These are phyloP conservation scores for Aspergillus sojae DNA, from an alignment of 2,329 filamentous ascomycete genomes.

Conservation along the genomic window DNA sequence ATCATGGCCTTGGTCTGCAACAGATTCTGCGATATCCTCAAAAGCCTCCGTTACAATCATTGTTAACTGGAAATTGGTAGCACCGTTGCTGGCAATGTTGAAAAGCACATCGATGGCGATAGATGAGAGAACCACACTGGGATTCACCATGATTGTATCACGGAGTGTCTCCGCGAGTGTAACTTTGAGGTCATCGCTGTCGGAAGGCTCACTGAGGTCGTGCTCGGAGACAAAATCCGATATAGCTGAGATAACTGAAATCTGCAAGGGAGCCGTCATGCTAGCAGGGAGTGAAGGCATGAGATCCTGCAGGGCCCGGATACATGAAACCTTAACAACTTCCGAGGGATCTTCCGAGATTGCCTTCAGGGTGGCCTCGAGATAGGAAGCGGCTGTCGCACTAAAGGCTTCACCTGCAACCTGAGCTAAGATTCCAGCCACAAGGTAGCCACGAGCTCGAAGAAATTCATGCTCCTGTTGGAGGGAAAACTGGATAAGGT, in stretches of 20 bases:
- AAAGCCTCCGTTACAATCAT: slow-evolving; percentile 88
- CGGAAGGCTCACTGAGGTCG: slow-evolving; percentile 79
- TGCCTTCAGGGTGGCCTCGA: slow-evolving; percentile 68
- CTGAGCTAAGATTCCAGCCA: slow-evolving; percentile 77
- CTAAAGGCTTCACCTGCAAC: slow-evolving; percentile 61
- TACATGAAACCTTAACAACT: slow-evolving; percentile 87
- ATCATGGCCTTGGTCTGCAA: slow-evolving; percentile 66
- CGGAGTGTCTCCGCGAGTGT: slow-evolving; percentile 85
- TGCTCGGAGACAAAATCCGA: slow-evolving; percentile 76
- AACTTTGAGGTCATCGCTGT: slow-evolving; percentile 89
- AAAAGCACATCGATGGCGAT: slow-evolving; percentile 81
- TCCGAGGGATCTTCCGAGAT: slow-evolving; percentile 78
- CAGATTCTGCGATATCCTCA: slow-evolving; percentile 76
- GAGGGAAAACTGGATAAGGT: slow-evolving; percentile 78
- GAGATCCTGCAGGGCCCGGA: slow-evolving; percentile 78
- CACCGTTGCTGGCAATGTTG: slow-evolving; percentile 82
- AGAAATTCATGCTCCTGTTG: slow-evolving; percentile 73
- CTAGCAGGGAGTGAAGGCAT: slow-evolving; percentile 56
- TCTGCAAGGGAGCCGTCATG: slow-evolving; percentile 61
- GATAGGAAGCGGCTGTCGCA: slow-evolving; percentile 40
- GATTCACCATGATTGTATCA: slow-evolving; percentile 78
- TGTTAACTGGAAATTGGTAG: slow-evolving; percentile 86
- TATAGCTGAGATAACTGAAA: slow-evolving; percentile 61
- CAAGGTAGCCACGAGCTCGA: slow-evolving; percentile 81
- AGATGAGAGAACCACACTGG: slow-evolving; percentile 70